Evolutionary conservation across 352 stramenopile species (phyloP).

Genomic region (Pythium graminicola): DNA sequence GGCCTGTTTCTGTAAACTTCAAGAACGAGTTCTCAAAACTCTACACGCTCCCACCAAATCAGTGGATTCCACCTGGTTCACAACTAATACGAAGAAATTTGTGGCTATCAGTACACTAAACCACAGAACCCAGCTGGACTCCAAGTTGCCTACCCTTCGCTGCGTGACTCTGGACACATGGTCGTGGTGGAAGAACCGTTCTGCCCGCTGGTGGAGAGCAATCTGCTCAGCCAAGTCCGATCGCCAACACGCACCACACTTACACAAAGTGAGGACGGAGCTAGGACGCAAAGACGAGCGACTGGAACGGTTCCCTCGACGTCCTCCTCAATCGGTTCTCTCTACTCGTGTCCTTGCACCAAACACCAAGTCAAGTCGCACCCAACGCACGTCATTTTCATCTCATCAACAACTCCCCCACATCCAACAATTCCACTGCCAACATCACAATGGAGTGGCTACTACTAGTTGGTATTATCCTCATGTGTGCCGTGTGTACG

Average conservation of each 20-base stretch:
- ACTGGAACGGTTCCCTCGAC: too few species aligned
- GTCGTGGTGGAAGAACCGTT: too few species aligned
- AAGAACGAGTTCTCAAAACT: slow-evolving; percentile 8
- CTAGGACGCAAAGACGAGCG: too few species aligned
- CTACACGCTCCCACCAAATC: not conserved
- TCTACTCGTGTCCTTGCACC: too few species aligned
- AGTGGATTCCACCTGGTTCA: not conserved
- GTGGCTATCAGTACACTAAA: not conserved
- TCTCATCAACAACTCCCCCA: not conserved
- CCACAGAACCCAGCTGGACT: slow-evolving; percentile 1
- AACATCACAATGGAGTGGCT: slow-evolving; percentile 17
- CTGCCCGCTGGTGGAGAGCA: too few species aligned
- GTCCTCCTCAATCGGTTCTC: too few species aligned
- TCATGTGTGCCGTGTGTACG: slow-evolving; percentile 12
- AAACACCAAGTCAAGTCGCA: too few species aligned
- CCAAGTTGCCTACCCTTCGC: not conserved
- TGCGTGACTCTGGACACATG: not conserved
- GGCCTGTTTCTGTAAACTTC: slow-evolving; percentile 8
- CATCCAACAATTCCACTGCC: not conserved
- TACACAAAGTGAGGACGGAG: too few species aligned
- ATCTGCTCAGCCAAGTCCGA: not conserved
- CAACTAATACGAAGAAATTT: not conserved
- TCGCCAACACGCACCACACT: not conserved
- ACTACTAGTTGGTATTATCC: slow-evolving; percentile 6
- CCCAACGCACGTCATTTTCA: too few species aligned